Percentiles rank a stretch among this genome's conserved stretches.
phyloP scores from a whole-genome alignment of 176 grass and related monocot genomes.

The Carex myosuroides region DNA sequence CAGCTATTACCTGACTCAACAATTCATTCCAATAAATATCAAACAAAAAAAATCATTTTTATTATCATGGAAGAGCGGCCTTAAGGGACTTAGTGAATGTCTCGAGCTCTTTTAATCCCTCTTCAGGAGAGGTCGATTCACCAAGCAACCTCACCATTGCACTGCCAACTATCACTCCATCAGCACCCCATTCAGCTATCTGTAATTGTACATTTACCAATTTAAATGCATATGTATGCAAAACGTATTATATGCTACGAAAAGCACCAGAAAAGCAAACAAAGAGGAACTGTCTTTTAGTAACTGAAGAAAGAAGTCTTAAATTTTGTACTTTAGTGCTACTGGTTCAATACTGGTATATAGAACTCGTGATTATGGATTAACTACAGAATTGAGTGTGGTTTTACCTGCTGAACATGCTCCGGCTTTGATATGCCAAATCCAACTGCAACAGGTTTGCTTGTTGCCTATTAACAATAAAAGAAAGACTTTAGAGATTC shows the following conservation, averaged over 20 bases:
- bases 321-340: not conserved
- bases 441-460: slow-evolving; percentile 86
- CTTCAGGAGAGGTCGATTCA: slow-evolving; percentile 60
- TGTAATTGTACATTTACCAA: slow-evolving; percentile 16
- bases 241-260: not conserved
- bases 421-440: slow-evolving; percentile 90
- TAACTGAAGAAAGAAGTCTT: not conserved
- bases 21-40: slow-evolving; percentile 11
- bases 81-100: slow-evolving; percentile 63
- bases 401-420: slow-evolving; percentile 76
- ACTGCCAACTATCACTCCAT: slow-evolving; percentile 86
- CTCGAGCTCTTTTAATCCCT: slow-evolving; percentile 84
- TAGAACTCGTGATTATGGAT: not conserved
- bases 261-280: not conserved
- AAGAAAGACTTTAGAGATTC: not conserved
- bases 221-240: not conserved
- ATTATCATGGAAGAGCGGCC: slow-evolving; percentile 53
- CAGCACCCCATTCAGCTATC: slow-evolving; percentile 78
- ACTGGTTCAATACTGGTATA: not conserved
- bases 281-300: not conserved
- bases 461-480: slow-evolving; percentile 48
- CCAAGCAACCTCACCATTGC: slow-evolving; percentile 75
- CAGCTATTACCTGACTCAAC: not conserved
- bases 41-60: not conserved
- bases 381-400: not conserved